phyloP scores from a whole-genome alignment of 2,329 filamentous ascomycete species.

The Alternaria solani region DNA sequence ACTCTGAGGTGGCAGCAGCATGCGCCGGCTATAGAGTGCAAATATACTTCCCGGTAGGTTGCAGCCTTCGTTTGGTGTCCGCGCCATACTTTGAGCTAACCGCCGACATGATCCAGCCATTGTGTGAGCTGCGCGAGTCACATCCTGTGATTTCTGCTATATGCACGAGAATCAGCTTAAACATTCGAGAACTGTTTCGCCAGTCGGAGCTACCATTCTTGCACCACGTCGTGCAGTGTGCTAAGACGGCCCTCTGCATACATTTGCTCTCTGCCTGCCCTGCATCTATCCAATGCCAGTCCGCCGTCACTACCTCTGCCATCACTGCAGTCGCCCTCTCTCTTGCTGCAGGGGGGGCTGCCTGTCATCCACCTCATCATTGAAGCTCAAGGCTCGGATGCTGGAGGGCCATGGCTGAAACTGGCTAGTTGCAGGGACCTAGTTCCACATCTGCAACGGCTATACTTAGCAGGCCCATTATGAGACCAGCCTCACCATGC shows the following conservation, averaged over 20 bases:
- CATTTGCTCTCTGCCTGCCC: conserved; percentile 2
- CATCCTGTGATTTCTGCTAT: conserved; percentile 38
- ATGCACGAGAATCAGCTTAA: conserved; percentile 23
- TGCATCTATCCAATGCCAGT: conserved; percentile 7
- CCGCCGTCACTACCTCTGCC: conserved; percentile 1
- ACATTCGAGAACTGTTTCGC: conserved; percentile 22
- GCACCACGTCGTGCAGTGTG: neutral
- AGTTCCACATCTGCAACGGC: conserved; percentile 48
- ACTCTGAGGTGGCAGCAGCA: neutral
- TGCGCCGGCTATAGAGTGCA: conserved; percentile 11
- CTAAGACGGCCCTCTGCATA: neutral
- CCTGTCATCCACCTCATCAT: conserved; percentile 11
- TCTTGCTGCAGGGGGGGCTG: neutral
- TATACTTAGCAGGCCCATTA: conserved; percentile 44
- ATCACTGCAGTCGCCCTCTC: neutral
- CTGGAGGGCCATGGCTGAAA: conserved; percentile 46
- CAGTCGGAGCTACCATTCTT: conserved; percentile 5
- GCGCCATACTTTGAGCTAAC: conserved; percentile 28
- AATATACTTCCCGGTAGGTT: conserved; percentile 15
- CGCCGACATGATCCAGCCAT: conserved; percentile 34
- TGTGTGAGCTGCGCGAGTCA: conserved; percentile 35
- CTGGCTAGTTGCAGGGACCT: conserved; percentile 38
- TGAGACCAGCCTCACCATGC: conserved; percentile 31
- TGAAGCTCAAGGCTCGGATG: conserved; percentile 25
- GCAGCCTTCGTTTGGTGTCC: conserved; percentile 21